phyloP scores from a whole-genome alignment of 371 early-diverging fungal species.

The Mortierella sp. region DNA sequence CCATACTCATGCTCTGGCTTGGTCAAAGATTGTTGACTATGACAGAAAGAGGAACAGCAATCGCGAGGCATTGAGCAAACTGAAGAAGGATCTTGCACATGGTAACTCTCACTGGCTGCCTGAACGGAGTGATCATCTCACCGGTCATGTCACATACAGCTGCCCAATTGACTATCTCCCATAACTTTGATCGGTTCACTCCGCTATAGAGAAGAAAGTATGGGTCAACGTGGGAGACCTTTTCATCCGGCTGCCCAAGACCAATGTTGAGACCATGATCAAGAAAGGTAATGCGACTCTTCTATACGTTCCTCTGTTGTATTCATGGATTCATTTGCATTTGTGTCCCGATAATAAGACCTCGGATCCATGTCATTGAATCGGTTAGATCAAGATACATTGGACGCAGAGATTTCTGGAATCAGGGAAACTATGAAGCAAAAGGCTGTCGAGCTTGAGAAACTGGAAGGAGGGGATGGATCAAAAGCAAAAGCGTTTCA shows the following conservation, averaged over 20 bases:
- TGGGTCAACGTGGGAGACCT: conserved; percentile 76
- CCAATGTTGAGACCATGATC: conserved; percentile 43
- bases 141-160: too few relatives aligned
- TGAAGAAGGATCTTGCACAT: conserved; percentile 55
- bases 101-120: conserved; percentile 16
- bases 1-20: not conserved
- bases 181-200: not conserved
- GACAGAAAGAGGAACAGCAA: conserved; percentile 69
- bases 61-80: conserved; percentile 64
- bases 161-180: not conserved
- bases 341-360: not conserved
- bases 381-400: conserved; percentile 60
- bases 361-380: conserved; percentile 29
- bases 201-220: conserved; percentile 62
- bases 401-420: conserved; percentile 58
- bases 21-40: conserved; percentile 65
- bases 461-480: conserved; percentile 60
- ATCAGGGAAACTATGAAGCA: conserved; percentile 58
- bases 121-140: not conserved
- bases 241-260: conserved; percentile 64
- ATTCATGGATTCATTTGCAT: not conserved
- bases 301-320: not conserved
- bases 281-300: conserved; percentile 36
- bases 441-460: conserved; percentile 58
- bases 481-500: conserved; percentile 44